Evolutionary conservation across 768 basidiomycete species (phyloP), one percentile per base, ranked within the genome.

Genomic region (Kondoa subrosea): DNA sequence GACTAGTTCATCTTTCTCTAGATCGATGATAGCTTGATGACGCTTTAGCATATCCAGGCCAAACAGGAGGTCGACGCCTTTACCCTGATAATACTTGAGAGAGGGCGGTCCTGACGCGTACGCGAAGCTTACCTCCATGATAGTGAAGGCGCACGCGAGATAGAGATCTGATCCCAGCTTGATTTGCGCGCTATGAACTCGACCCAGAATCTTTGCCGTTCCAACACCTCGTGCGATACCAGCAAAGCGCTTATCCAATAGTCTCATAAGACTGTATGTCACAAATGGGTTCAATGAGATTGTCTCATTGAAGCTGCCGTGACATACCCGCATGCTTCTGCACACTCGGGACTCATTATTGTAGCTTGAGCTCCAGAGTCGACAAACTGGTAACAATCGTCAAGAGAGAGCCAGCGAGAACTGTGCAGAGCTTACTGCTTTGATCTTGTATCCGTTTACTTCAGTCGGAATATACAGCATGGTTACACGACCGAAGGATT

Each of bases 21-120:
- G 83, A 77, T 99, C 95, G 76, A 99, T 96, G 74, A 85, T 88
- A 3, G 91, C 93, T 75, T 95, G 91, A 76, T 96, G 89, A 0
- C 91, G 88, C 77, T 91, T 96, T 69, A 97, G 84, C 95, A 97
- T 97, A 81, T 99, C 95, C n/a, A 99, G 82, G 4, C 95, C 95
- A 56, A 99, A 86, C 1, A 99, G 80, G n/a, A 99, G 84, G 75
- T 97, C 93, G 59, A 97, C 91, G 67, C 88, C 85, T 33, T 85
- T 84, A 40, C 91, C 91, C 88, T 91, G 26, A 27, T 32, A 62
- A 29, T 40, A 16, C 17, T 40, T 64, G 50, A 65, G 56, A n/a
- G n/a, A n/a, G n/a, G n/a, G n/a, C n/a, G n/a, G n/a, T n/a, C n/a
- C n/a, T n/a, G n/a, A n/a, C n/a, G n/a, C n/a, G n/a, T n/a, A n/a